Evolutionary conservation across 129 eudicot species (phyloP).

Genomic region (Helichrysum umbraculigerum): DNA sequence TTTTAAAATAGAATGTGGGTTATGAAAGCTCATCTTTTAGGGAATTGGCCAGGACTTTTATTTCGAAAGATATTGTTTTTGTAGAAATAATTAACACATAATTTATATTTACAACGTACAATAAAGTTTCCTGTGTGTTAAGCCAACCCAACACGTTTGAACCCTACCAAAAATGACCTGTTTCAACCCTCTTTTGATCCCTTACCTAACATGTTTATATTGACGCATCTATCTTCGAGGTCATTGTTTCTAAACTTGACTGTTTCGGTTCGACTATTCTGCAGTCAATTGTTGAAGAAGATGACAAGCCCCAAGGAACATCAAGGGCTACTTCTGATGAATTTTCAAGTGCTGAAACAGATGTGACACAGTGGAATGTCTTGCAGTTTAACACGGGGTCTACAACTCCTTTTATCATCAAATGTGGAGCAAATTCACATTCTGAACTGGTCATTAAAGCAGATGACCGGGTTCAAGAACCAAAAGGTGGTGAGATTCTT

Average conservation of each 20-base stretch:
- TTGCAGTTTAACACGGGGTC: slow-evolving; percentile 94
- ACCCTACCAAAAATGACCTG: not conserved
- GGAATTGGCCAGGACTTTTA: not conserved
- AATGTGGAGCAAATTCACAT: slow-evolving; percentile 93
- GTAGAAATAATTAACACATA: not conserved
- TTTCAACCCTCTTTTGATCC: not conserved
- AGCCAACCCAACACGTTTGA: not conserved
- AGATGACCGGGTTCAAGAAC: slow-evolving; percentile 84
- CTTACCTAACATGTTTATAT: not conserved
- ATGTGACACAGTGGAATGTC: slow-evolving; percentile 94
- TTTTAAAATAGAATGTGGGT: not conserved
- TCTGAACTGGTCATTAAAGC: slow-evolving; percentile 96
- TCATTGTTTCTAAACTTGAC: not conserved
- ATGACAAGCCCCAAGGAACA: slow-evolving; percentile 54
- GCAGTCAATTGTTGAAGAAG: slow-evolving; percentile 88
- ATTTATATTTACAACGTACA: not conserved
- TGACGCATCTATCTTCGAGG: not conserved
- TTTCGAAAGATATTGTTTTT: not conserved
- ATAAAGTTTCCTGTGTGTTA: not conserved
- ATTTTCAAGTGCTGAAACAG: slow-evolving; percentile 55
- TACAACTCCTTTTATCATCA: slow-evolving; percentile 82
- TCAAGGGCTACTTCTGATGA: slow-evolving; percentile 38
- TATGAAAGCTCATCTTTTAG: not conserved
- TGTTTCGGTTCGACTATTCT: not conserved
- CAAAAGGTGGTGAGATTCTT: slow-evolving; percentile 89